Conservation (phyloP, 1,284 basidiomycete genomes). For the Fomitopsis pinicola region DNA sequence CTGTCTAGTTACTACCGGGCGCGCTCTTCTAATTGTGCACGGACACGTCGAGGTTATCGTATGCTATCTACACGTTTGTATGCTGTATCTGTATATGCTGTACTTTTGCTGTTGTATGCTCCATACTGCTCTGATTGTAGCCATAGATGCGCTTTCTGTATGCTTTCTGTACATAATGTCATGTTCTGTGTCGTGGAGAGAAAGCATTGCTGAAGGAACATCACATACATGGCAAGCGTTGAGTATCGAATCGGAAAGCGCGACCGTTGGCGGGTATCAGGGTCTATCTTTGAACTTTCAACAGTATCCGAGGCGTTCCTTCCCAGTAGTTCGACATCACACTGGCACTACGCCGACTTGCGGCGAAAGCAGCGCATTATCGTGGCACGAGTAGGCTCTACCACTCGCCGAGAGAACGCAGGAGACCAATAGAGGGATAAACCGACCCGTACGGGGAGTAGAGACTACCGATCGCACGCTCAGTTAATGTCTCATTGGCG, state of each 20-base stretch:
- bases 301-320: no score
- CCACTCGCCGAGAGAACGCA: conserved; percentile 59
- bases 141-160: background rate
- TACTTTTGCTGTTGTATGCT: background rate
- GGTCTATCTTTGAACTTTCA: no score
- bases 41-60: background rate
- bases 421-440: conserved; percentile 75
- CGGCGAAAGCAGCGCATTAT: background rate
- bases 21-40: background rate
- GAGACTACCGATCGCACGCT: conserved; percentile 43
- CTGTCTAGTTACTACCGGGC: background rate
- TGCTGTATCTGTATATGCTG: background rate
- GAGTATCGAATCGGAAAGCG: no score
- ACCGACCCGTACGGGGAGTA: conserved; percentile 74
- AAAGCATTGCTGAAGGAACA: no score
- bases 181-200: background rate
- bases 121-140: background rate
- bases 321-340: no score
- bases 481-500: background rate
- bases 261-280: no score
- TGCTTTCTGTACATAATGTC: background rate
- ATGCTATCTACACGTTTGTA: background rate
- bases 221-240: no score
- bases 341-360: no score
- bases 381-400: conserved; percentile 49